A percentile compares a stretch with the other conserved stretches of the same genome.
phyloP scores from a whole-genome alignment of 2,329 filamentous ascomycete genomes.

The Pseudogymnoascus sp. region DNA sequence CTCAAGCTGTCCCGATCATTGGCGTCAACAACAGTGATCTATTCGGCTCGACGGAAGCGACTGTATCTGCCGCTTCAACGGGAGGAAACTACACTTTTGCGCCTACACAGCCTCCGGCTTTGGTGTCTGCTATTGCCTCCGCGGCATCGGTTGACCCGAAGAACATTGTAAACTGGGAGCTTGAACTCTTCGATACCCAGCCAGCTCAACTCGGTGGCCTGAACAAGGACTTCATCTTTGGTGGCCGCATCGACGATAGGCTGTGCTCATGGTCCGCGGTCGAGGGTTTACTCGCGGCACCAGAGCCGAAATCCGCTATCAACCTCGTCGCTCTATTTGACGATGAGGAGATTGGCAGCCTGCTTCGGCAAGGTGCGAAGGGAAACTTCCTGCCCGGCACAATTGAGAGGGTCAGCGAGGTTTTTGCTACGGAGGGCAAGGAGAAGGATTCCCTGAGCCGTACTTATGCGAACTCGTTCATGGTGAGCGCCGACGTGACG shows the following conservation, averaged over 20 bases:
- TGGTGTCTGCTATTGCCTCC: constrained; percentile 74
- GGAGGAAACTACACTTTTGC: constrained; percentile 52
- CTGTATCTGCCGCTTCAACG: constrained; percentile 23
- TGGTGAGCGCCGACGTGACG: constrained; percentile 86
- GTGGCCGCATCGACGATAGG: constrained; percentile 93
- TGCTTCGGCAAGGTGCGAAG: constrained; percentile 80
- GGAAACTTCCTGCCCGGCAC: constrained; percentile 80
- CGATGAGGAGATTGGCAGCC: constrained; percentile 90
- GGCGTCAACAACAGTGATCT: constrained; percentile 70
- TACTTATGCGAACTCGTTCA: constrained; percentile 86
- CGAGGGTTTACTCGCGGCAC: constrained; percentile 62
- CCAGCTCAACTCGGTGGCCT: constrained; percentile 77
- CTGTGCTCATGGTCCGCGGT: constrained; percentile 91
- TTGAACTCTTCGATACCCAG: constrained; percentile 88
- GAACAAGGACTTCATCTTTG: constrained; percentile 90
- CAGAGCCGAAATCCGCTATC: constrained; percentile 57
- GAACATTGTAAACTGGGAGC: constrained; percentile 88
- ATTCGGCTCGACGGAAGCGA: constrained; percentile 26
- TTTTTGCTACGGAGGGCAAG: constrained; percentile 39
- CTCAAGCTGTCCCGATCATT: constrained; percentile 88
- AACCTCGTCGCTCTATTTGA: constrained; percentile 94
- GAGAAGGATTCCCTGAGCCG: constrained; percentile 48
- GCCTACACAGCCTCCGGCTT: constrained; percentile 72
- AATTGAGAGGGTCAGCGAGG: constrained; percentile 75
- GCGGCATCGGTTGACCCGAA: constrained; percentile 71